Evolutionary conservation across 2,329 filamentous ascomycete genomes (phyloP), one percentile per base, ranked within the genome.

Genomic region (Penicillium oxalicum): DNA sequence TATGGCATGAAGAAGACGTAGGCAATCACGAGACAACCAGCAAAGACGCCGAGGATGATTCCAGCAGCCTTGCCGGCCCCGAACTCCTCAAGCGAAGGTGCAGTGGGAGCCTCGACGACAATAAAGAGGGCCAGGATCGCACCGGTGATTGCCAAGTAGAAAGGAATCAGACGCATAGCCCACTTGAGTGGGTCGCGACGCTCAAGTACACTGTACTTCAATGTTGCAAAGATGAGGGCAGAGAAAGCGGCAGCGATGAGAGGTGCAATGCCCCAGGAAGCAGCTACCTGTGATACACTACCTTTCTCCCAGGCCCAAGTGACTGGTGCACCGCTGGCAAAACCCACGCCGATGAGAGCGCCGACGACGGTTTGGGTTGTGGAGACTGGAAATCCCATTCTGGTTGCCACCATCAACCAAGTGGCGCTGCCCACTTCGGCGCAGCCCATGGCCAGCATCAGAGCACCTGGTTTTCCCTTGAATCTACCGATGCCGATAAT

Each of bases 71-170:
- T 63, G 18, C 60, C 61, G 26, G 50, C 58, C 11, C 61, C 60
- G 33, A 63, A 62, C 11, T 53, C 55, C 11, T 62, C 60, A 13
- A 62, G 48, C 0, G 55, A 58, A 9, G 59, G 57, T 0, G 55
- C 59, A 5, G 52, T 59, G 1, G 61, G 60, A 4, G 58, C 59
- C 49, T 63, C 59, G 50, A 77, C 66, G 40, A 85, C 74, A 48
- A 87, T 79, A 51, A 86, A 78, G 62, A 87, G 68, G 4, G 76
- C 74, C 38, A 77, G 71, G 44, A 78, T 52, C n/a, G 68, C 74
- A 38, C 68, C 74, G 0, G 76, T 77, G 42, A 72, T 55, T 41
- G 74, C 70, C 44, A 78, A 71, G 60, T 77, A 79, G 60, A 73
- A 63, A 4, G 76, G 74, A 32, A 75, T 73, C 33, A 75, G 63